These are phyloP conservation scores for Sugiyamaella smithiae DNA, from an alignment of 805 yeast species.

Conservation along the genomic window DNA sequence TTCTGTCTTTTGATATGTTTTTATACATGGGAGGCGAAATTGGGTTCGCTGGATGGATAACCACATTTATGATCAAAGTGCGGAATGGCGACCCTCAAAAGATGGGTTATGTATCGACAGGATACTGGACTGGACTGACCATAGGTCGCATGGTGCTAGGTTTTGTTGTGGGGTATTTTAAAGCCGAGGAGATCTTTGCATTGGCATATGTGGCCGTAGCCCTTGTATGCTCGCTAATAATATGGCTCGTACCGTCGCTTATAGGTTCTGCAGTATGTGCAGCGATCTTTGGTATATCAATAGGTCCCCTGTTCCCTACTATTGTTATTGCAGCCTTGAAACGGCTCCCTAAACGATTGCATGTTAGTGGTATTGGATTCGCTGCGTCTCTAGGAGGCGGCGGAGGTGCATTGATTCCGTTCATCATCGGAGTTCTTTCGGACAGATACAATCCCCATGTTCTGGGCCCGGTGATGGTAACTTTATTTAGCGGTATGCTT, in stretches of 20 bases:
- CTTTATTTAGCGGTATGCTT: constrained; percentile 22
- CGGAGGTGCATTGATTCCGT: constrained; percentile 79
- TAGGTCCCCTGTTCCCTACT: constrained; percentile 73
- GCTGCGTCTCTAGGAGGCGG: constrained; percentile 77
- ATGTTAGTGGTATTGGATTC: constrained; percentile 66
- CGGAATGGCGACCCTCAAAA: constrained; percentile 45
- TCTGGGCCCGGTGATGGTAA: constrained; percentile 26
- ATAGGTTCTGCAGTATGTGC: constrained; percentile 46
- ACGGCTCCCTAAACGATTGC: constrained; percentile 55
- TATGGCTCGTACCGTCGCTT: constrained; percentile 49
- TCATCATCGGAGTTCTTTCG: constrained; percentile 51
- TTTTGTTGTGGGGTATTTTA: constrained; percentile 35
- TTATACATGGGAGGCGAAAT: constrained; percentile 70
- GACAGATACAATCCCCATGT: constrained; percentile 28
- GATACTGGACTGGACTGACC: constrained; percentile 70
- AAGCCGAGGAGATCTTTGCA: constrained; percentile 16
- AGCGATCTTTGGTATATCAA: constrained; percentile 52
- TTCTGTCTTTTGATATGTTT: constrained; percentile 50
- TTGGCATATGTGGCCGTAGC: constrained; percentile 35
- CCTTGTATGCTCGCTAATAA: constrained; percentile 39
- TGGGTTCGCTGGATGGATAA: constrained; percentile 66
- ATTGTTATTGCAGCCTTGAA: constrained; percentile 62
- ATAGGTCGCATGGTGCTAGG: constrained; percentile 55
- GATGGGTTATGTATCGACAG: constrained; percentile 62
- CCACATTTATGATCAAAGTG: constrained; percentile 55